Base-by-base conservation (phyloP, 2,329 filamentous ascomycete species). In the Berkeleyomyces basicola region DNA sequence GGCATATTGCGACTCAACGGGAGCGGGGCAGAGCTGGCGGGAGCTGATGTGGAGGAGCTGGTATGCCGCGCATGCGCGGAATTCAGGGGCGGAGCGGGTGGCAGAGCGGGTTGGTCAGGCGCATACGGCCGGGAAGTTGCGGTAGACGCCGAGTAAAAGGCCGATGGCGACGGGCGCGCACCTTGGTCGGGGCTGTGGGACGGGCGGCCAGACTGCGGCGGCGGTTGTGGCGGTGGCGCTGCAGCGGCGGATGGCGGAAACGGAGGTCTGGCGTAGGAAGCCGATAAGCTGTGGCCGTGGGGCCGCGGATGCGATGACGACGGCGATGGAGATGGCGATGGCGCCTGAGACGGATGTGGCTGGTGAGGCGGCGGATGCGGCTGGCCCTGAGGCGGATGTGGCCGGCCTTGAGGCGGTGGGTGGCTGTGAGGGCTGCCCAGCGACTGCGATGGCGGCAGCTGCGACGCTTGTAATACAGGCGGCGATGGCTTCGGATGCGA, bases 11-110 rank as follows among this genome's bases (percentile, higher is more conserved):
- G 75, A 74, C 46, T 73, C 69, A 31, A 76, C 69, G 4, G 73
- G 72, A 59, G 76, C 7, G 37, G 36, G 11, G 59, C 36, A 31
- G 44, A 42, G 36, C 33, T 23, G 10, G 43, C 59, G 33, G 42
- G 51, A 76, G 77, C 70, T 49, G 76, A 77, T 7, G 77, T 75
- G n/a, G 43, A 55, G n/a, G 76, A 67, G 69, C 74, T 77, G 62
- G 73, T 75, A 63, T 76, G 73, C 65, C 75, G 75, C 61, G 73
- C 71, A 69, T 75, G 75, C 61, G 70, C 69, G 46, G 71, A 67
- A 42, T 72, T 68, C 67, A 72, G 71, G 66, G 65, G 70, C 31
- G 64, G 61, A 16, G 63, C 64, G 16, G 60, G 59, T 7, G 64
- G 61, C 14, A 61, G 53, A 10, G 61, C 63, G 6, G 64, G 62